Percentiles rank a stretch among this genome's conserved stretches.
phyloP scores from a whole-genome alignment of 2,329 filamentous ascomycete genomes.

The Xylaria sp. region DNA sequence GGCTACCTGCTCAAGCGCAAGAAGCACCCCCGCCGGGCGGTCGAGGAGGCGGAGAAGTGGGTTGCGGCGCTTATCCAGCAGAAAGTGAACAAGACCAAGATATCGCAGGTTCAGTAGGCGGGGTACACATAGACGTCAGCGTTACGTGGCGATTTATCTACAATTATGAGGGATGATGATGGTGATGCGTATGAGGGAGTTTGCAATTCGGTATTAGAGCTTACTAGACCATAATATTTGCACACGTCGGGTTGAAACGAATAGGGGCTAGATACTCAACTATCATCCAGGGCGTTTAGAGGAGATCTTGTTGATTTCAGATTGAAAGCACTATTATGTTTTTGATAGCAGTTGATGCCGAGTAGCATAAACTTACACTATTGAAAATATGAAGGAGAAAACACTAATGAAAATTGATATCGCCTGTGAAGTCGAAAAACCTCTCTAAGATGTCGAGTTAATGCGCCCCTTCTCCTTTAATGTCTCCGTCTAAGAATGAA shows the following conservation, averaged over 20 bases:
- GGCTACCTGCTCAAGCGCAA: slow-evolving; percentile 69
- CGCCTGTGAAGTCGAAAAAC: too few relatives aligned
- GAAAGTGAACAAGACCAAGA: slow-evolving; percentile 56
- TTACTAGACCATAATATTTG: background rate
- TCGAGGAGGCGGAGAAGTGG: slow-evolving; percentile 60
- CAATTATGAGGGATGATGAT: background rate
- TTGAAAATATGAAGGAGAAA: too few relatives aligned
- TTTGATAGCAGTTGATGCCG: too few relatives aligned
- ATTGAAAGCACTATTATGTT: too few relatives aligned
- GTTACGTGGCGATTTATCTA: background rate
- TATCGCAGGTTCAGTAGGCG: slow-evolving; percentile 54
- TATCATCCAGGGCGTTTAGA: background rate
- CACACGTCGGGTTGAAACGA: too few relatives aligned
- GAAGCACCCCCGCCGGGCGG: slow-evolving; percentile 60
- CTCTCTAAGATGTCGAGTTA: too few relatives aligned
- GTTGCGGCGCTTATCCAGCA: slow-evolving; percentile 56
- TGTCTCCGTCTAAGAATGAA: too few relatives aligned
- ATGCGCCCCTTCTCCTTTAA: too few relatives aligned
- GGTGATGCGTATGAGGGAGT: background rate
- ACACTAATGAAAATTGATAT: too few relatives aligned
- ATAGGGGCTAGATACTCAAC: background rate
- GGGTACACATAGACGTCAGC: background rate
- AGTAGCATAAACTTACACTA: too few relatives aligned
- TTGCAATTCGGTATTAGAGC: background rate
- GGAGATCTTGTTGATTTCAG: too few relatives aligned